A percentile compares a stretch with the other conserved stretches of the same genome.
phyloP scores from a whole-genome alignment of 208 protist genomes.

The Novymonas esmeraldas region DNA sequence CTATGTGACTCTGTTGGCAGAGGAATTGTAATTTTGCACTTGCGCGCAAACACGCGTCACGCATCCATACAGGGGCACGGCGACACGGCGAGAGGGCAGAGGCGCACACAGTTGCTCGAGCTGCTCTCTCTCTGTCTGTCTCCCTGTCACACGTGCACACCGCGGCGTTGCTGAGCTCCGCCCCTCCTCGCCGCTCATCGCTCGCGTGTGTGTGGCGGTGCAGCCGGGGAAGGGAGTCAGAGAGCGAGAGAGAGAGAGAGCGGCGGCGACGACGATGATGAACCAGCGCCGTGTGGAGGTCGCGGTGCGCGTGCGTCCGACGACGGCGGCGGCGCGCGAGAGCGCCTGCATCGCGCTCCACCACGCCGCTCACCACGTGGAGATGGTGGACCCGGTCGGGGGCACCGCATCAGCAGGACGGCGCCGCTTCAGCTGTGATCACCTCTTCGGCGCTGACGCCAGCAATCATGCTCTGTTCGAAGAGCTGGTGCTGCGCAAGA shows the following conservation, averaged over 20 bases:
- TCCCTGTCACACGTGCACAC: too few relatives aligned
- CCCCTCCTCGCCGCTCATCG: too few relatives aligned
- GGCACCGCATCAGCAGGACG: slow-evolving; percentile 6
- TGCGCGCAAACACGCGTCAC: too few relatives aligned
- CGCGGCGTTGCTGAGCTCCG: too few relatives aligned
- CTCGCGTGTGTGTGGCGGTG: too few relatives aligned
- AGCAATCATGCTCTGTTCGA: slow-evolving; percentile 76
- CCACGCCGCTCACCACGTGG: slow-evolving; percentile 11
- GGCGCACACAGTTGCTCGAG: not conserved
- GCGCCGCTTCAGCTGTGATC: slow-evolving; percentile 41
- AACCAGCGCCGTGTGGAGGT: slow-evolving; percentile 69
- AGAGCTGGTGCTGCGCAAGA: slow-evolving; percentile 55
- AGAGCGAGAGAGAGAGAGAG: too few relatives aligned
- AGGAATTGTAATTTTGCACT: too few relatives aligned
- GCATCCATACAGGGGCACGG: too few relatives aligned
- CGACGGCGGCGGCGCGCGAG: slow-evolving; percentile 13
- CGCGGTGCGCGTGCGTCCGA: slow-evolving; percentile 63
- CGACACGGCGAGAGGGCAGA: too few relatives aligned
- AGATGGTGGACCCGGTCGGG: slow-evolving; percentile 27
- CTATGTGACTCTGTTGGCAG: too few relatives aligned
- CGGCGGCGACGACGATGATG: not conserved
- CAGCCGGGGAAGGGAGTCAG: too few relatives aligned
- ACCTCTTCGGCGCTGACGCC: slow-evolving; percentile 39
- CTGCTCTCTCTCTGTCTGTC: not conserved
- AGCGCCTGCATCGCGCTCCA: slow-evolving; percentile 47